Base-by-base conservation (phyloP, 2,329 filamentous ascomycete species). In the Hypomyces perniciosus region DNA sequence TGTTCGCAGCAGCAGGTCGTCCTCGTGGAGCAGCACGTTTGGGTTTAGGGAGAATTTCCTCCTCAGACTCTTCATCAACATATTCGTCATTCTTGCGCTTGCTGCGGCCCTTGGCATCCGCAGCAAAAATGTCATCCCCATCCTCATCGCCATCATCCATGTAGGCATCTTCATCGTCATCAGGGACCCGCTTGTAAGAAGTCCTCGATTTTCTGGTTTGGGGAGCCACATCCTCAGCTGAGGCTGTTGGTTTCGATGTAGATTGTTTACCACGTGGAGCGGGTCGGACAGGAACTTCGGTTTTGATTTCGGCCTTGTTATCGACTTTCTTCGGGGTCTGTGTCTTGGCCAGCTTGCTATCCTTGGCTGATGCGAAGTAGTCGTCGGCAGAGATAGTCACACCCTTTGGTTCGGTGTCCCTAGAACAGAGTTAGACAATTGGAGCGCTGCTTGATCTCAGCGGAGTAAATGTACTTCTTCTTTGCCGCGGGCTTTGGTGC, bases 101-200 rank as follows among this genome's bases (percentile, higher is more conserved):
- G 51, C 78, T 81, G 41, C 79, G 73, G 44, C 78, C 79, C 63
- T 83, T 86, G 33, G 78, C 79, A 56, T 88, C 83, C 4, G 86
- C 84, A 10, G 85, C 86, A 67, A 91, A 91, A 20, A 96, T 90
- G 59, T 96, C 91, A n/a, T 81, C 86, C 3, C 80, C 84, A 41
- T 88, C 81, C 6, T 79, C 76, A 34, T 86, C 84, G 33, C 84
- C 84, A 48, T 88, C 85, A 20, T 88, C 80, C 57, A 86, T 69
- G 52, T 79, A 81, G 5, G 74, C 77, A 59, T 81, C 77, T 7
- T 77, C 76, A 52, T 82, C 78, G 34, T 80, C 75, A 34, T 79
- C 67, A 27, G 65, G 61, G 50, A 70, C 62, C 44, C 75, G 71
- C 46, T 68, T 69, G 49, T 72, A 67, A 2, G 72, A 64, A 1